These are phyloP conservation scores for Malus hybrid DNA, from an alignment of 331 rosid species.

Conservation along the genomic window DNA sequence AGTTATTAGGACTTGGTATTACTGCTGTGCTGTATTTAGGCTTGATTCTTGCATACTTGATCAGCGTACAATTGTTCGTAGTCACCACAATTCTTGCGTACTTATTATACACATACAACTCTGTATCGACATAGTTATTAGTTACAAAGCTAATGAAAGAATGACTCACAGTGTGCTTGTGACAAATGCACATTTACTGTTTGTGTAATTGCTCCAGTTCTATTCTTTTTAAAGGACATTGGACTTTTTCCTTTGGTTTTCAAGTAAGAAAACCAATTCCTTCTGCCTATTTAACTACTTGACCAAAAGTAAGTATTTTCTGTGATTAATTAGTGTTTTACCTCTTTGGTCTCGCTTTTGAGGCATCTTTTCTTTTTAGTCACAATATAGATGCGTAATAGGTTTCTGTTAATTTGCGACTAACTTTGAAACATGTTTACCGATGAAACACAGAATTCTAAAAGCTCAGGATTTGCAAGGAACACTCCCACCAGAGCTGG, in stretches of 20 bases:
- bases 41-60: no score
- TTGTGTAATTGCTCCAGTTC: neutral
- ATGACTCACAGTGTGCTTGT: neutral
- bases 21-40: neutral
- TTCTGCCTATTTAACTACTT: neutral
- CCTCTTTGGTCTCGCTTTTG: no score
- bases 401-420: neutral
- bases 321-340: neutral
- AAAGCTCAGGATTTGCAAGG: conserved; percentile 43
- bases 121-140: neutral
- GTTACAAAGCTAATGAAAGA: neutral
- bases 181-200: neutral
- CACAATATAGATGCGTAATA: no score
- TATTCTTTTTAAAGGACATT: neutral
- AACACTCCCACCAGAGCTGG: conserved; percentile 33
- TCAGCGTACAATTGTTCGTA: neutral
- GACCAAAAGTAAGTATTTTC: neutral
- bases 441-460: conserved; percentile 23
- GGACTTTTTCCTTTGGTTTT: neutral
- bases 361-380: neutral
- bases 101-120: neutral
- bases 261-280: neutral
- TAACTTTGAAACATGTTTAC: neutral
- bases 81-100: neutral
- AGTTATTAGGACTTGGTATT: neutral